These are phyloP conservation scores for Erodium trifolium DNA, from an alignment of 441 rosid species.

Conservation along the genomic window DNA sequence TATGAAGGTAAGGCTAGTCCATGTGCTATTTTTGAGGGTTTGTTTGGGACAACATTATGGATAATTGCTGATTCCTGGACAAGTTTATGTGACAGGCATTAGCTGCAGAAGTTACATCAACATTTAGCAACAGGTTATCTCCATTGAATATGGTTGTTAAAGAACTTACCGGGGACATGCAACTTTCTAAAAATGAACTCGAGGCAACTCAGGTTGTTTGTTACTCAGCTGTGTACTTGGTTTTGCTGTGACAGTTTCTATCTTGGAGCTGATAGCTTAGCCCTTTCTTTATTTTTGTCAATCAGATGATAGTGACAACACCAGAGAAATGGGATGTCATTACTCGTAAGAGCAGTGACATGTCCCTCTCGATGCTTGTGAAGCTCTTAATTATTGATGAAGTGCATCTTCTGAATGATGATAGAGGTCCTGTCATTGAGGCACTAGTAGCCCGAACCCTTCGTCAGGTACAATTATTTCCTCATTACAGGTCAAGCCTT, in stretches of 20 bases:
- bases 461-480: conserved; percentile 51
- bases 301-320: conserved; percentile 97
- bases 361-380: conserved; percentile 95
- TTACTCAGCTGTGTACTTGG: conserved; percentile 14
- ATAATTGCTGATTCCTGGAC: conserved; percentile 19
- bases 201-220: conserved; percentile 84
- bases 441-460: conserved; percentile 97
- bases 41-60: neutral
- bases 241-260: conserved; percentile 17
- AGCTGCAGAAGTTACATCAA: conserved; percentile 91
- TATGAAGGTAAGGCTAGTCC: conserved; percentile 65
- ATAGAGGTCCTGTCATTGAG: conserved; percentile 96
- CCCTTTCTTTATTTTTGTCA: conserved; percentile 20
- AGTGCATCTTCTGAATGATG: conserved; percentile 97
- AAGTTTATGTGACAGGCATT: conserved; percentile 50
- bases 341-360: conserved; percentile 97
- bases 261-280: conserved; percentile 20
- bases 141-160: conserved; percentile 84
- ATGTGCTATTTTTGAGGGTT: neutral
- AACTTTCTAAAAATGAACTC: conserved; percentile 81
- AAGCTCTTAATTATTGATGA: conserved; percentile 95
- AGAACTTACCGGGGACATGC: conserved; percentile 99
- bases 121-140: conserved; percentile 82
- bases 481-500: neutral
- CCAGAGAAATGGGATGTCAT: conserved; percentile 99